A percentile compares a stretch with the other conserved stretches of the same genome.
Evolutionary conservation across 345 rosid genomes (phyloP).

Genomic region (Mercurialis annua): DNA sequence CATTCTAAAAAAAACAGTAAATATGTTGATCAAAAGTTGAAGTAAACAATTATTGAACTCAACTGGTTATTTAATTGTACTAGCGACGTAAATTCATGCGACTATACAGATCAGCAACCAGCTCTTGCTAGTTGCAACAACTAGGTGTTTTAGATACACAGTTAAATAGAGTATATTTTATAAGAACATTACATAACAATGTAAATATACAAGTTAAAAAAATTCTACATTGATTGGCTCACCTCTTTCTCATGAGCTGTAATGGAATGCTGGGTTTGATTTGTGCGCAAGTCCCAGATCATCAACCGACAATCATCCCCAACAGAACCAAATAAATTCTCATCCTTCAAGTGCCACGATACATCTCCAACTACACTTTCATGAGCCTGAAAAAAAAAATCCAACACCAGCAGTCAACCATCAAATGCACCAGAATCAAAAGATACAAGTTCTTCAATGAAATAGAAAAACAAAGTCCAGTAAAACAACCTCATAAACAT

Average conservation of each 20-base stretch:
- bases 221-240: slow-evolving; percentile 3
- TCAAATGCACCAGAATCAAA: slow-evolving; percentile 8
- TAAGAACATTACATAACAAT: background rate
- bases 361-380: slow-evolving; percentile 75
- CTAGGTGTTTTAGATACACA: background rate
- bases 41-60: background rate
- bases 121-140: background rate
- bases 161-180: background rate
- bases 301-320: slow-evolving; percentile 82
- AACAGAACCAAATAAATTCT: slow-evolving; percentile 74
- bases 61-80: background rate
- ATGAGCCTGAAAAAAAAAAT: slow-evolving; percentile 53
- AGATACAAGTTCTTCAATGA: background rate
- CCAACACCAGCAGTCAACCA: slow-evolving; percentile 14
- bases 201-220: background rate
- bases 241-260: slow-evolving; percentile 93
- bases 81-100: background rate
- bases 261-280: slow-evolving; percentile 53
- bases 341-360: slow-evolving; percentile 86
- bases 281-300: slow-evolving; percentile 86
- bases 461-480: slow-evolving; percentile 1
- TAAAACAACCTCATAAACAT: slow-evolving; percentile 62
- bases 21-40: background rate
- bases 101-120: background rate
- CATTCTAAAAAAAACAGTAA: background rate